phyloP scores from a whole-genome alignment of 257 asterid genomes.

The Primulina eburnea region DNA sequence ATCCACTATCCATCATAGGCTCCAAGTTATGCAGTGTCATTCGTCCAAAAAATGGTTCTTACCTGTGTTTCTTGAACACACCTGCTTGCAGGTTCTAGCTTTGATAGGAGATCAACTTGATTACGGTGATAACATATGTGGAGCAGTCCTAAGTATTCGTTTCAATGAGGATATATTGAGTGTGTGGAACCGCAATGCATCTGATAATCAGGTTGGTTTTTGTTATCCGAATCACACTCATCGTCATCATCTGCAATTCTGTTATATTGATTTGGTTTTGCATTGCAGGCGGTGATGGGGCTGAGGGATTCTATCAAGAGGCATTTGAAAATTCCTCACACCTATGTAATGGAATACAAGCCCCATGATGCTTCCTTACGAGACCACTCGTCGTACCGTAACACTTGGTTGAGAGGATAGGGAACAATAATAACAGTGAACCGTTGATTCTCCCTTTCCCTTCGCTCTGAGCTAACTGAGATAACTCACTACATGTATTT shows the following conservation, averaged over 20 bases:
- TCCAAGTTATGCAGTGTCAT: background rate
- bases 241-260: background rate
- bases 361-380: slow-evolving; percentile 92
- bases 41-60: background rate
- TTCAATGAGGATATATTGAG: slow-evolving; percentile 95
- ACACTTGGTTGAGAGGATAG: slow-evolving; percentile 96
- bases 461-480: background rate
- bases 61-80: background rate
- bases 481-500: background rate
- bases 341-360: slow-evolving; percentile 94
- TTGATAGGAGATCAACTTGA: slow-evolving; percentile 92
- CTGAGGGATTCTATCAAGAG: slow-evolving; percentile 88
- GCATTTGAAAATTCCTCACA: slow-evolving; percentile 79
- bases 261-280: background rate
- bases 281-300: slow-evolving; percentile 80
- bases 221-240: background rate
- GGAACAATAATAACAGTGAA: background rate
- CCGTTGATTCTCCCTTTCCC: background rate
- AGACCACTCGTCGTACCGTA: slow-evolving; percentile 93
- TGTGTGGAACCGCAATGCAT: slow-evolving; percentile 95
- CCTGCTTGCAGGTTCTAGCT: slow-evolving; percentile 70
- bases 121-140: slow-evolving; percentile 82
- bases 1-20: background rate
- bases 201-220: slow-evolving; percentile 78
- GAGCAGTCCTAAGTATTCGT: slow-evolving; percentile 91